phyloP scores from a whole-genome alignment of 1,139 yeast genomes.

The Eremothecium sinecaudum region DNA sequence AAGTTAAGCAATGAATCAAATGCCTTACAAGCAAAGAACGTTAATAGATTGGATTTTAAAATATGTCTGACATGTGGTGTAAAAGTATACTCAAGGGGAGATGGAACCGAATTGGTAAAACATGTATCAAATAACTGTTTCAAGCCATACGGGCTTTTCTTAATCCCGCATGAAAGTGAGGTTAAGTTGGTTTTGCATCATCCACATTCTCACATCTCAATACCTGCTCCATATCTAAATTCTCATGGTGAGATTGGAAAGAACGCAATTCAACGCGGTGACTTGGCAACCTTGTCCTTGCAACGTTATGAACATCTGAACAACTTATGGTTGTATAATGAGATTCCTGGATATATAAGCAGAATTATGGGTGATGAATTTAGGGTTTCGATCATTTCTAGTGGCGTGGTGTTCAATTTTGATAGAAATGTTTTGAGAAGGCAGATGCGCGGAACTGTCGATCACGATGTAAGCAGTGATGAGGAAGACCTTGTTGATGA shows the following conservation, averaged over 20 bases:
- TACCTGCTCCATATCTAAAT: conserved; percentile 61
- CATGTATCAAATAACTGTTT: conserved; percentile 28
- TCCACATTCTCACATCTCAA: conserved; percentile 32
- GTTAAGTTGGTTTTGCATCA: conserved; percentile 34
- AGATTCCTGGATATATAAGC: conserved; percentile 36
- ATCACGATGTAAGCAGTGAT: conserved; percentile 11
- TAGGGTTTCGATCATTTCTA: conserved; percentile 26
- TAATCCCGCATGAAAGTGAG: conserved; percentile 36
- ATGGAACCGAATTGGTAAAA: conserved; percentile 31
- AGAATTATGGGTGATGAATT: conserved; percentile 32
- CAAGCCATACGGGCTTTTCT: conserved; percentile 36
- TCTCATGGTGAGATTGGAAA: conserved; percentile 63
- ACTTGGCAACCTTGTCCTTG: conserved; percentile 42
- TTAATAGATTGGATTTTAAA: conserved; percentile 33
- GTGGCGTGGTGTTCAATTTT: conserved; percentile 26
- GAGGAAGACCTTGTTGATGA: conserved; percentile 17
- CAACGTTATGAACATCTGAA: conserved; percentile 48
- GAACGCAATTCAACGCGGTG: conserved; percentile 43
- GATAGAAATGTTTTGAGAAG: conserved; percentile 22
- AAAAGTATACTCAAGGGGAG: conserved; percentile 31
- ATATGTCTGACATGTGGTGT: conserved; percentile 37
- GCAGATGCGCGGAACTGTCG: conserved; percentile 15
- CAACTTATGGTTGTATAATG: conserved; percentile 51
- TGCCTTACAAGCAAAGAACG: conserved; percentile 17
- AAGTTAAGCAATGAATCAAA: conserved; percentile 24